Evolutionary conservation across 257 asterid genomes (phyloP).

Genomic region (Salvia splendens): DNA sequence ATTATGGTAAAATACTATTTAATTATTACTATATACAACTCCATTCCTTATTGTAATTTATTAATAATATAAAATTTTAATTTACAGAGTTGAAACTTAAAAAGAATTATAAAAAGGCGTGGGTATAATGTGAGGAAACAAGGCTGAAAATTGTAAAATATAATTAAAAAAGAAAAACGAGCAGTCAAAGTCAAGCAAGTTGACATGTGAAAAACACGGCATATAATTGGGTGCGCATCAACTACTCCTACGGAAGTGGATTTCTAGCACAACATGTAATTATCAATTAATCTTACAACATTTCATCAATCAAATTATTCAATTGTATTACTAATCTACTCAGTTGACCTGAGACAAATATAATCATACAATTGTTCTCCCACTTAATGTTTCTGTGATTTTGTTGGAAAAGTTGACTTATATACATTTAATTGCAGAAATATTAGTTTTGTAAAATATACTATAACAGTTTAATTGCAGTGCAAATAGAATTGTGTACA

Average conservation of each 20-base stretch:
- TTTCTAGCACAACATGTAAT: neutral
- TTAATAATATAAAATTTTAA: no score
- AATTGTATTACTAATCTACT: neutral
- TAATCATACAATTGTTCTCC: neutral
- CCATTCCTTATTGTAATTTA: no score
- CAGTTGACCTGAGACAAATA: neutral
- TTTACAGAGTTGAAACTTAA: no score
- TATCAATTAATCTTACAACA: neutral
- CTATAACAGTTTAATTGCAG: no score
- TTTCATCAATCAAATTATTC: conserved; percentile 14
- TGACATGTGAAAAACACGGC: conserved; percentile 19
- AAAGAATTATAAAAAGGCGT: no score
- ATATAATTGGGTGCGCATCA: conserved; percentile 14
- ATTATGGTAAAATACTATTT: no score
- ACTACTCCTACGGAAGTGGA: neutral
- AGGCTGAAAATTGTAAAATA: neutral
- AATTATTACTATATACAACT: no score
- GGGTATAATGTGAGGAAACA: no score
- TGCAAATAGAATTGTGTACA: neutral
- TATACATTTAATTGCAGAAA: no score
- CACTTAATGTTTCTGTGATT: no score
- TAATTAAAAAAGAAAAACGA: neutral
- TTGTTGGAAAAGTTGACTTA: no score
- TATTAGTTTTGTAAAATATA: no score
- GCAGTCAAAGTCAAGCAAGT: conserved; percentile 20